Conservation (phyloP, 257 asterid genomes). For the Solanum clarkiae region DNA sequence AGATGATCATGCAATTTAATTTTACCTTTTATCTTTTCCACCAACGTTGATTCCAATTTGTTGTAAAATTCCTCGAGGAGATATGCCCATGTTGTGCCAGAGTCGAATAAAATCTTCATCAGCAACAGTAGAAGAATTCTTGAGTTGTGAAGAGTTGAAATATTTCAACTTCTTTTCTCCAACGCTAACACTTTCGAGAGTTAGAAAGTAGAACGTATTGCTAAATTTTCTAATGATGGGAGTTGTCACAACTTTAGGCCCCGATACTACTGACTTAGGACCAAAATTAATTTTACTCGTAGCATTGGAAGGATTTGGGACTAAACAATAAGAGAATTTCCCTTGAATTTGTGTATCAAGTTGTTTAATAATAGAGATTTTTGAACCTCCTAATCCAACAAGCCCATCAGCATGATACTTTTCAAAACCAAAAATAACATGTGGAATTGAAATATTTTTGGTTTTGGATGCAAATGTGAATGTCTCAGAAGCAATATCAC, state of each 20-base stretch:
- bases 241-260: slow-evolving; percentile 20
- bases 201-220: slow-evolving; percentile 24
- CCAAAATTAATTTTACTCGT: slow-evolving; percentile 49
- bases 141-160: neutral
- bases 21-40: neutral
- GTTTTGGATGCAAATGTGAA: slow-evolving; percentile 13
- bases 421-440: slow-evolving; percentile 34
- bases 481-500: slow-evolving; percentile 36
- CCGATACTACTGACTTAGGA: slow-evolving; percentile 7
- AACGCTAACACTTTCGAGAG: slow-evolving; percentile 29
- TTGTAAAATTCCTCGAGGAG: slow-evolving; percentile 17
- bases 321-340: slow-evolving; percentile 43
- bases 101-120: slow-evolving; percentile 20
- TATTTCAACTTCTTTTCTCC: neutral
- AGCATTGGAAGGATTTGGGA: neutral
- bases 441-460: slow-evolving; percentile 2
- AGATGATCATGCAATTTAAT: neutral
- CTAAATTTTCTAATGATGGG: slow-evolving; percentile 26
- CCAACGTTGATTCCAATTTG: slow-evolving; percentile 5
- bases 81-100: slow-evolving; percentile 44
- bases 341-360: slow-evolving; percentile 15
- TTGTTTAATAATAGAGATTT: slow-evolving; percentile 30
- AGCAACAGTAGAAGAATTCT: neutral
- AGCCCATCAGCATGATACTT: slow-evolving; percentile 21
- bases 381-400: slow-evolving; percentile 49